Evolutionary conservation across 148 eudicot genomes (phyloP), one percentile per base, ranked within the genome.

Genomic region (Vaccinium corymbosum): DNA sequence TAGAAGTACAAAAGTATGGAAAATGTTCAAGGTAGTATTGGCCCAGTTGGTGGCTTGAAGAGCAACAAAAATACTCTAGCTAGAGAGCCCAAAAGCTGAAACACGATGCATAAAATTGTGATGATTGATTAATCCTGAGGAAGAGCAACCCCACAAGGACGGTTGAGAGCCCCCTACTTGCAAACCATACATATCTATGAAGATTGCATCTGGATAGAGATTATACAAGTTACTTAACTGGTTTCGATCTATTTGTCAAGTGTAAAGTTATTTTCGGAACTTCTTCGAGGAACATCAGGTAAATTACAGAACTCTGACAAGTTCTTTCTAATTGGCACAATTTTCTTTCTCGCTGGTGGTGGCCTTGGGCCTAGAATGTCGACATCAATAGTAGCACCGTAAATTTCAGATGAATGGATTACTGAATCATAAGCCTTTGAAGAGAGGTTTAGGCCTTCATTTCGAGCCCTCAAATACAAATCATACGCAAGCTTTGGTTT

Each of bases 401-500:
- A 76, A 4, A 50, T 79, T 64, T 82, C 57, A 2, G 98, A 87
- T 1, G 91, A 90, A 72, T 81, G 75, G 12, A 91, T 50, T 3
- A 95, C 92, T 38, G 96, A 88, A 83, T 97, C 98, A 78, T 97
- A 95, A 1, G 98, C 96, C 88, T 89, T 90, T 14, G 87, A 48
- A 17, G 98, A 92, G 22, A 91, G 95, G 64, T 51, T 84, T 50
- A 97, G 77, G 53, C 93, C 93, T 84, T 94, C 94, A 15, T 87
- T 88, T 3, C 77, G 68, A 62, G 91, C 98, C 88, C 90, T 87
- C 91, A 92, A 20, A 76, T 92, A 93, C 86, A 93, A 19, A 83
- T 95, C 98, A 87, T 93, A 93, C 7, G 98, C 99, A 38, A 95
- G 86, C 89, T 88, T 95, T 16, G 97, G 98, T 64, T 95, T 97